These are phyloP conservation scores for Cyberlindnera amylophila DNA, from an alignment of 805 yeast species.

Conservation along the genomic window DNA sequence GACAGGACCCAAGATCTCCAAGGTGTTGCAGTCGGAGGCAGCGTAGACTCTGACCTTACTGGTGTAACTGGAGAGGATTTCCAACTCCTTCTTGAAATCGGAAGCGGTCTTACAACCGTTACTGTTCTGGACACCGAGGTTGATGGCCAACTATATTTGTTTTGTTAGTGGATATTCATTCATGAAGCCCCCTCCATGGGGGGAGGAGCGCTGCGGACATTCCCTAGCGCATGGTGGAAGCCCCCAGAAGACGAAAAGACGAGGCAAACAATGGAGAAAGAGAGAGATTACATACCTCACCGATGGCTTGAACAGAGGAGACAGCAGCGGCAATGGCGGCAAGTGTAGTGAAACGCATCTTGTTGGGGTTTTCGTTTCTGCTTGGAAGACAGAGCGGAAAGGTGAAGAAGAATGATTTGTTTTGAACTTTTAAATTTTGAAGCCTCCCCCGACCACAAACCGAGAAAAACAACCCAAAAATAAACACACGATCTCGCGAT, in stretches of 20 bases:
- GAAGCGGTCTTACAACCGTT: conserved; percentile 73
- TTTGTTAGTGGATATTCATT: no score
- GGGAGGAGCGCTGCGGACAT: no score
- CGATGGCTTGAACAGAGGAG: conserved; percentile 52
- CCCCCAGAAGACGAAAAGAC: no score
- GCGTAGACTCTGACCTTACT: conserved; percentile 80
- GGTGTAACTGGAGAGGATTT: conserved; percentile 53
- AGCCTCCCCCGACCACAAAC: not conserved
- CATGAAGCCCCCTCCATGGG: no score
- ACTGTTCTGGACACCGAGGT: conserved; percentile 70
- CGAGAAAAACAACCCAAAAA: conserved; percentile 5
- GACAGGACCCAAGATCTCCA: conserved; percentile 81
- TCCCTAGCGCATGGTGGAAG: no score
- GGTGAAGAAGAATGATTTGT: conserved; percentile 1
- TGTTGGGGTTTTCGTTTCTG: not conserved
- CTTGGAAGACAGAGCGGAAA: not conserved
- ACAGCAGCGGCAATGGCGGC: conserved; percentile 41
- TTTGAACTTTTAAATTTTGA: not conserved
- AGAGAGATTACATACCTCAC: conserved; percentile 37
- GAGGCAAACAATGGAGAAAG: conserved; percentile 15
- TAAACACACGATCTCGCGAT: conserved; percentile 1
- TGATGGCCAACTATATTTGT: conserved; percentile 59
- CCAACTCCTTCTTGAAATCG: conserved; percentile 70
- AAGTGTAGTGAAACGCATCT: conserved; percentile 24
- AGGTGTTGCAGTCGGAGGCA: conserved; percentile 89